Percentiles rank a stretch among this genome's conserved stretches.
These are phyloP conservation scores for Phlebiopsis gigantea DNA, from an alignment of 768 basidiomycete species.

Conservation along the genomic window DNA sequence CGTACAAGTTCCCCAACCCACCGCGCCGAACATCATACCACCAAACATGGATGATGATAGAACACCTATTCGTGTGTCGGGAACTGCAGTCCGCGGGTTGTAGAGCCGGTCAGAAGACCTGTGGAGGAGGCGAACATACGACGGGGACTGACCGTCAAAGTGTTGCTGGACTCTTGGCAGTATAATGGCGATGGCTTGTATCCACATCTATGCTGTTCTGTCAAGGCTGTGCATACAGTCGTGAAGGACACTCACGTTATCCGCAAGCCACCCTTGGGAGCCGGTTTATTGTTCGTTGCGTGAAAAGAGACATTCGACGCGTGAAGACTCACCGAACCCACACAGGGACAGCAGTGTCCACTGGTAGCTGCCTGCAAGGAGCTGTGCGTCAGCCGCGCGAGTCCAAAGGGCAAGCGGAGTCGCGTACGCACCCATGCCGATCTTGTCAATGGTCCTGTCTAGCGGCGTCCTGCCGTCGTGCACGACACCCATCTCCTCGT, in stretches of 20 bases:
- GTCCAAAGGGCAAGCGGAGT: too few species aligned
- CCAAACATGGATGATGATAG: slow-evolving; percentile 87
- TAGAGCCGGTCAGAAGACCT: too few species aligned
- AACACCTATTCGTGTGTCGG: slow-evolving; percentile 70
- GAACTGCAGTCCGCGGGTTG: slow-evolving; percentile 47
- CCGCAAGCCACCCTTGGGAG: slow-evolving; percentile 80
- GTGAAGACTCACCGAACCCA: slow-evolving; percentile 67
- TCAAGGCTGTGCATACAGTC: slow-evolving; percentile 19
- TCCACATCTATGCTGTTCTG: slow-evolving; percentile 72
- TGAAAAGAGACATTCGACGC: not conserved
- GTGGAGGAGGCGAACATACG: not conserved
- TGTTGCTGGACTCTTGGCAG: slow-evolving; percentile 95
- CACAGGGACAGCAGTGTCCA: slow-evolving; percentile 80
- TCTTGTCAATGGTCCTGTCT: slow-evolving; percentile 84
- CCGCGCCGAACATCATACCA: slow-evolving; percentile 96
- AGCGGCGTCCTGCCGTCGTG: slow-evolving; percentile 39
- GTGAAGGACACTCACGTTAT: slow-evolving; percentile 58
- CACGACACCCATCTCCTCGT: slow-evolving; percentile 17
- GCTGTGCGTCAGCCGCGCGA: too few species aligned
- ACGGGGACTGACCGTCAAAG: slow-evolving; percentile 51
- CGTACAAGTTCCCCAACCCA: slow-evolving; percentile 89
- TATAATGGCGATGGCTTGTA: slow-evolving; percentile 86
- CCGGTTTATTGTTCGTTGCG: not conserved
- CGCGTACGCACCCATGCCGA: slow-evolving; percentile 71
- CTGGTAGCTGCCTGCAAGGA: slow-evolving; percentile 64